phyloP scores from a whole-genome alignment of 371 early-diverging fungal genomes.

The Syncephalastrum monosporum region DNA sequence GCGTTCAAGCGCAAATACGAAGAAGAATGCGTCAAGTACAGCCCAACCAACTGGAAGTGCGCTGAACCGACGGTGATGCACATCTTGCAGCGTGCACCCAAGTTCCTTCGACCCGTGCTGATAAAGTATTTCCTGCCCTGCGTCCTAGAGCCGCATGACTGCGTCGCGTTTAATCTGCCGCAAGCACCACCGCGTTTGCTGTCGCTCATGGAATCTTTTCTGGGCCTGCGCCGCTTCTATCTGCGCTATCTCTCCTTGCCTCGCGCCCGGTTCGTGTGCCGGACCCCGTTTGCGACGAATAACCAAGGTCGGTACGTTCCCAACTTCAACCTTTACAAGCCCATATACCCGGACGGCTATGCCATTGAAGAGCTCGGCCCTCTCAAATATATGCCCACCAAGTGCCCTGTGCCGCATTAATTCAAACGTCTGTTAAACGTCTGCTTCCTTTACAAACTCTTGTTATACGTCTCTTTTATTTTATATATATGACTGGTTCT shows the following conservation, averaged over 20 bases:
- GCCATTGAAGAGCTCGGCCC: slow-evolving; percentile 40
- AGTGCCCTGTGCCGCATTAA: slow-evolving; percentile 11
- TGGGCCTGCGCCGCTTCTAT: slow-evolving; percentile 26
- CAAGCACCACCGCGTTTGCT: slow-evolving; percentile 20
- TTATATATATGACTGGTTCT: no score
- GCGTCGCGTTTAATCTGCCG: slow-evolving; percentile 27
- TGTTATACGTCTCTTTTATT: no score
- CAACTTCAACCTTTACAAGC: slow-evolving; percentile 20
- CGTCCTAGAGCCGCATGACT: slow-evolving; percentile 24
- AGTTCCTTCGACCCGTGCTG: slow-evolving; percentile 18
- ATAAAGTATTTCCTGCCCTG: slow-evolving; percentile 17
- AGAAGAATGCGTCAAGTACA: slow-evolving; percentile 15
- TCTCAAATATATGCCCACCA: slow-evolving; percentile 23
- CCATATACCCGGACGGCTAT: slow-evolving; percentile 36
- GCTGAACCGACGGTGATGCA: slow-evolving; percentile 33
- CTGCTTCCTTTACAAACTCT: no score
- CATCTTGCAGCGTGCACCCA: slow-evolving; percentile 23
- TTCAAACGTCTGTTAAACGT: no score
- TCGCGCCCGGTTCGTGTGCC: slow-evolving; percentile 16
- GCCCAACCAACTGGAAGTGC: slow-evolving; percentile 23
- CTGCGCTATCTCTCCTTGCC: slow-evolving; percentile 35
- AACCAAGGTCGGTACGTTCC: slow-evolving; percentile 30
- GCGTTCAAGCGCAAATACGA: slow-evolving; percentile 19
- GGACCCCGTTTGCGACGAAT: slow-evolving; percentile 29
- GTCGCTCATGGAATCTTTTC: slow-evolving; percentile 5